A percentile compares a stretch with the other conserved stretches of the same genome.
These are phyloP conservation scores for Malus fusca DNA, from an alignment of 306 rosid species.

Conservation along the genomic window DNA sequence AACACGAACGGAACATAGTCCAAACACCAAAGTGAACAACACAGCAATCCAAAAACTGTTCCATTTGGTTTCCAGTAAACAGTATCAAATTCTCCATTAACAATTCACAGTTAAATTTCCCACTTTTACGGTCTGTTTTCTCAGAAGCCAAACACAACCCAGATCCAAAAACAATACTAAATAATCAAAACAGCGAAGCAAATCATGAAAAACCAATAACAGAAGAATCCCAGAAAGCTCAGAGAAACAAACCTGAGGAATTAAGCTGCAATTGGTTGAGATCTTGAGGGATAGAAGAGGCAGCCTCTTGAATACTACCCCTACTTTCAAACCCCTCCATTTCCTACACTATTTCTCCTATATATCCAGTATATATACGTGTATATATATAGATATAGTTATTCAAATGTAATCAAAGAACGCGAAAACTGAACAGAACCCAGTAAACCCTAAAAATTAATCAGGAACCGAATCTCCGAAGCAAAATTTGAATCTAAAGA, in stretches of 20 bases:
- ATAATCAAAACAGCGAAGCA: background rate
- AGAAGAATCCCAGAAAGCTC: background rate
- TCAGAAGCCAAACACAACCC: background rate
- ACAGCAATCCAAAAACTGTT: background rate
- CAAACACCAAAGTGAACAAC: background rate
- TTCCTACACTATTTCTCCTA: constrained; percentile 9
- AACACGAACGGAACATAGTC: background rate
- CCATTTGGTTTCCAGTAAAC: background rate
- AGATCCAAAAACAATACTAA: constrained; percentile 4
- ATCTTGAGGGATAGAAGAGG: constrained; percentile 37
- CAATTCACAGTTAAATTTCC: background rate
- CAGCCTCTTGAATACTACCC: constrained; percentile 48
- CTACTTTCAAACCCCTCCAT: constrained; percentile 79
- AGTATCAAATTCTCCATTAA: background rate
- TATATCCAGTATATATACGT: background rate
- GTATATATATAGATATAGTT: too few relatives aligned
- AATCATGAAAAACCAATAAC: background rate
- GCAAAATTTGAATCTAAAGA: constrained; percentile 6
- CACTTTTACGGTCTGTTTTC: background rate
- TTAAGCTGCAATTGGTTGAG: constrained; percentile 45
- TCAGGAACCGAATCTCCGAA: constrained; percentile 4
- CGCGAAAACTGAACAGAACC: constrained; percentile 12
- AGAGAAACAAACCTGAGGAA: constrained; percentile 56
- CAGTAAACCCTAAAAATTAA: constrained; percentile 7
- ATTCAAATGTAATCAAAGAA: constrained; percentile 4